phyloP scores from a whole-genome alignment of 345 rosid species.

The Lumnitzera littorea region DNA sequence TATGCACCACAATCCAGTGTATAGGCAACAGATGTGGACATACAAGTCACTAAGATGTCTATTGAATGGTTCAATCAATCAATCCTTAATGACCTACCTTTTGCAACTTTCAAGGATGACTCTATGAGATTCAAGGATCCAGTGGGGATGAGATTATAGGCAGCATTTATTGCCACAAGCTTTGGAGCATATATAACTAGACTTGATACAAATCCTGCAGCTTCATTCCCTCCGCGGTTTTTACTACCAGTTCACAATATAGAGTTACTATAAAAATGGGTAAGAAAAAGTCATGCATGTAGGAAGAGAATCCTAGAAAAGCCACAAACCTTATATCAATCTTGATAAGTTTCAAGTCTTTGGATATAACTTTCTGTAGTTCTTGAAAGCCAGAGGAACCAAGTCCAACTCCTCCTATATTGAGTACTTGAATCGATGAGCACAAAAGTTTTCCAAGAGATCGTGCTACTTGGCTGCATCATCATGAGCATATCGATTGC shows the following conservation, averaged over 20 bases:
- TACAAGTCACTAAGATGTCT: too few species aligned
- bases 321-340: conserved; percentile 61
- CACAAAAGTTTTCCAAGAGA: conserved; percentile 42
- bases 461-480: conserved; percentile 55
- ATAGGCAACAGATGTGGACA: too few species aligned
- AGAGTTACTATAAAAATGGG: background rate
- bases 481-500: background rate
- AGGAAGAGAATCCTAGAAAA: too few species aligned
- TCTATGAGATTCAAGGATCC: conserved; percentile 56
- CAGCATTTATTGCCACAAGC: conserved; percentile 46
- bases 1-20: too few species aligned
- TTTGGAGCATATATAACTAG: conserved; percentile 53
- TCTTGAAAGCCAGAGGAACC: conserved; percentile 67
- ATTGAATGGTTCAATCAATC: too few species aligned
- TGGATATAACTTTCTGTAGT: conserved; percentile 27
- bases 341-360: conserved; percentile 38
- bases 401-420: conserved; percentile 72
- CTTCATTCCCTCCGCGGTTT: conserved; percentile 76
- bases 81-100: conserved; percentile 29
- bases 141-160: conserved; percentile 73
- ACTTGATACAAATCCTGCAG: conserved; percentile 67
- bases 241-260: conserved; percentile 38
- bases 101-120: conserved; percentile 43
- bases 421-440: conserved; percentile 38
- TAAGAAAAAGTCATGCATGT: conserved; percentile 1